phyloP scores from a whole-genome alignment of 2,329 filamentous ascomycete genomes.

The Madurella mycetomatis region DNA sequence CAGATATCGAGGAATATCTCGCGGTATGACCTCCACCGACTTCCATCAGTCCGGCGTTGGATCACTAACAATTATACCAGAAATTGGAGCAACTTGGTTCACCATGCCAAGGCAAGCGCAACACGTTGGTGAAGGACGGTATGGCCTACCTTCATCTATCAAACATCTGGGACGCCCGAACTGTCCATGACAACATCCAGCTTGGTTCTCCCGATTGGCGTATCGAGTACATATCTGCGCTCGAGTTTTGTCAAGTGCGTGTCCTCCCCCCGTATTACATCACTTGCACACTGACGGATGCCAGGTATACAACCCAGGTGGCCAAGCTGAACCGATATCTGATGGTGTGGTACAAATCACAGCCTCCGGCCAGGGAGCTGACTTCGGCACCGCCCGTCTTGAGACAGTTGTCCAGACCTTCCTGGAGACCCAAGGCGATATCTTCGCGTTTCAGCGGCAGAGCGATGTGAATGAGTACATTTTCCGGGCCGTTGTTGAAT shows the following conservation, averaged over 20 bases:
- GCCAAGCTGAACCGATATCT: slow-evolving; percentile 36
- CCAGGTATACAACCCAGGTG: slow-evolving; percentile 30
- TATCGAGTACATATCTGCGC: slow-evolving; percentile 41
- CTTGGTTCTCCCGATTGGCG: slow-evolving; percentile 44
- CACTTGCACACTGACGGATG: background rate
- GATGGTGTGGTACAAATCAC: slow-evolving; percentile 54
- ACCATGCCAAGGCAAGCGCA: slow-evolving; percentile 36
- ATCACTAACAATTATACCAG: slow-evolving; percentile 31
- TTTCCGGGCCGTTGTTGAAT: slow-evolving; percentile 50
- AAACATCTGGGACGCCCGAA: slow-evolving; percentile 57
- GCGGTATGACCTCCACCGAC: slow-evolving; percentile 34
- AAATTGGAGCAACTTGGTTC: slow-evolving; percentile 35
- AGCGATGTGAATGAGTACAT: slow-evolving; percentile 39
- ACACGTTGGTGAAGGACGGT: slow-evolving; percentile 35
- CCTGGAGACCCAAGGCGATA: slow-evolving; percentile 44
- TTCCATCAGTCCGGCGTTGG: background rate
- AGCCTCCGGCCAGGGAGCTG: slow-evolving; percentile 34
- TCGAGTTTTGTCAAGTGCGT: slow-evolving; percentile 41
- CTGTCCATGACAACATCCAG: slow-evolving; percentile 44
- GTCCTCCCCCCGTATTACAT: background rate
- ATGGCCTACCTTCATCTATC: slow-evolving; percentile 53
- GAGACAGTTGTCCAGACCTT: slow-evolving; percentile 39
- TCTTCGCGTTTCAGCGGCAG: slow-evolving; percentile 48
- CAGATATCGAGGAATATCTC: slow-evolving; percentile 43
- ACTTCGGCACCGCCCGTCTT: slow-evolving; percentile 20